Base-by-base conservation (phyloP, 2,329 filamentous ascomycete species). In the Salinomyces thailandicus region DNA sequence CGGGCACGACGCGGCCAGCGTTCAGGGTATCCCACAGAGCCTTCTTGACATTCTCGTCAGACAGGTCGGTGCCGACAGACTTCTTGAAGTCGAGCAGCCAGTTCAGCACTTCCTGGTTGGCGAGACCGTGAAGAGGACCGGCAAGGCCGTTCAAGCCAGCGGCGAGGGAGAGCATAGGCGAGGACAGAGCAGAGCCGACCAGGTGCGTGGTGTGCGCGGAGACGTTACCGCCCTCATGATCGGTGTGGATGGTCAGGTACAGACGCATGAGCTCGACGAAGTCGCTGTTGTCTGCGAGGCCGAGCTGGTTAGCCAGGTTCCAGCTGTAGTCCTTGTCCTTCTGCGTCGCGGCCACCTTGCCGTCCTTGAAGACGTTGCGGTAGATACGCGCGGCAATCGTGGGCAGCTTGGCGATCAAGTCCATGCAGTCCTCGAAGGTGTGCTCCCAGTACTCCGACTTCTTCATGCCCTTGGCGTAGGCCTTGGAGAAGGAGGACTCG, bases 41-140 rank as follows among this genome's bases (percentile, higher is more conserved):
- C 67, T 96, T 83, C 63, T 81, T 94, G 75, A 98, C 95, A 64
- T 82, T 79, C 74, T 89, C 74, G 72, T 98, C 91, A 67, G 82
- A 91, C 48, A 98, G 78, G 63, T 98, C 91, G 64, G 89, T 84
- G 60, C 91, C 91, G 57, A 98, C 73, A 39, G 72, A 65, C 71
- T 85, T 81, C 85, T 98, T 95, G 87, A 98, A 95, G 81, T 96
- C 85, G 55, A 81, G 84, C 60, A 98, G 84, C 91, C 91, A 98
- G 75, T 91, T 87, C 57, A 98, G 79, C 53, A 98, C 91, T 72
- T 98, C 91, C 76, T 98, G 91, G 79, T 98, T 98, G 65, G 91
- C 91, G 59, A 98, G 79, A 67, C 91, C 91, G 79, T 98, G 91
- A 45, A 98, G 86, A 61, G 91, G 91, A 59, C 91, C 91, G 57